These are phyloP conservation scores for Pelargonium australe DNA, from an alignment of 441 rosid genomes.

Conservation along the genomic window DNA sequence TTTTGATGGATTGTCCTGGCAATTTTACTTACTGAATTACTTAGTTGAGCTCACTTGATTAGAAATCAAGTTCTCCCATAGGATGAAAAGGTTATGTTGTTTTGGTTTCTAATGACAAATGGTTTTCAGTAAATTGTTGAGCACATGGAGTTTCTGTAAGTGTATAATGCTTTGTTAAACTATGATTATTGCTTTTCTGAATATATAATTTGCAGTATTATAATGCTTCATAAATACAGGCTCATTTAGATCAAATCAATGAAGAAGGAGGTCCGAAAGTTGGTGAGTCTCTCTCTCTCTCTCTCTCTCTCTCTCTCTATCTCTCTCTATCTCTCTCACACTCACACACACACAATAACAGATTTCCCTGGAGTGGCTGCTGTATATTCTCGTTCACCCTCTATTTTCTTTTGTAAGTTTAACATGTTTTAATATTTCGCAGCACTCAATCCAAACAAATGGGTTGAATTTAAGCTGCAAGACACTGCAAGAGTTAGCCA, in stretches of 20 bases:
- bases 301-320: conserved; percentile 10
- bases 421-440: conserved; percentile 19
- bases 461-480: conserved; percentile 93
- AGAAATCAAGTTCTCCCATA: background rate
- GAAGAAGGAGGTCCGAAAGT: conserved; percentile 55
- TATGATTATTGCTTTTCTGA: conserved; percentile 1
- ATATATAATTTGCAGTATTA: background rate
- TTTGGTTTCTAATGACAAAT: background rate
- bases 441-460: conserved; percentile 86
- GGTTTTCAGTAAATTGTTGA: background rate
- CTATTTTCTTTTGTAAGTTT: conserved; percentile 10
- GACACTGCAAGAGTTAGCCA: conserved; percentile 94
- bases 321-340: conserved; percentile 6
- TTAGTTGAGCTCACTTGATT: background rate
- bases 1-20: background rate
- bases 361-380: background rate
- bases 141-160: background rate
- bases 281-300: conserved; percentile 38
- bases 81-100: background rate
- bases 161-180: conserved; percentile 1
- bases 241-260: conserved; percentile 56
- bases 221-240: conserved; percentile 37
- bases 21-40: background rate
- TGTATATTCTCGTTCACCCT: background rate
- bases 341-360: background rate